Conservation (phyloP, 1,284 basidiomycete species). For the Cryptococcus sp. region DNA sequence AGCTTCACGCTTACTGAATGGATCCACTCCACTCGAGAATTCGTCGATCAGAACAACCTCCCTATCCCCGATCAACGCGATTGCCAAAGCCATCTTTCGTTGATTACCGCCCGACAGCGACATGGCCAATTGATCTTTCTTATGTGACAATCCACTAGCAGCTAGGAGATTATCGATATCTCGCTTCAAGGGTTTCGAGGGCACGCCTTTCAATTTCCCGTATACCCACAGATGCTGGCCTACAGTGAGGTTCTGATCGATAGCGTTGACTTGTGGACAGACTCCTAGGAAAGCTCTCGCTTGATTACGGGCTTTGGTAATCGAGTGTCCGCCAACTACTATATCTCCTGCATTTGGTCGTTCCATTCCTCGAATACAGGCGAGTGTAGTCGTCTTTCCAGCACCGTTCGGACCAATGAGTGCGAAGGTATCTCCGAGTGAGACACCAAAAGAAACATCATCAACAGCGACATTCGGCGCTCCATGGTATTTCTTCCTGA, state of each 20-base stretch:
- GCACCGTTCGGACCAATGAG: slow-evolving; percentile 76
- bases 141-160: slow-evolving; percentile 59
- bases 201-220: slow-evolving; percentile 57
- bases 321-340: slow-evolving; percentile 60
- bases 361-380: slow-evolving; percentile 46
- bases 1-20: slow-evolving; percentile 76
- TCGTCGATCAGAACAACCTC: slow-evolving; percentile 74
- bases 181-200: slow-evolving; percentile 52
- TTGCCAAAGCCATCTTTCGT: slow-evolving; percentile 69
- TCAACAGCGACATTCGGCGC: slow-evolving; percentile 60
- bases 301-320: slow-evolving; percentile 57
- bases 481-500: slow-evolving; percentile 61
- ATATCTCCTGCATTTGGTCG: slow-evolving; percentile 62
- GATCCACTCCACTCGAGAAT: slow-evolving; percentile 75
- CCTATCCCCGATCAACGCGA: slow-evolving; percentile 74
- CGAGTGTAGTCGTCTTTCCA: slow-evolving; percentile 62
- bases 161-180: slow-evolving; percentile 60
- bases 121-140: slow-evolving; percentile 66
- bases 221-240: slow-evolving; percentile 61
- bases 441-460: slow-evolving; percentile 66
- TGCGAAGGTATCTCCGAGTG: slow-evolving; percentile 62
- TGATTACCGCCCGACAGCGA: slow-evolving; percentile 75
- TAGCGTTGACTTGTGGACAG: slow-evolving; percentile 77
- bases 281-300: slow-evolving; percentile 63
- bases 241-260: slow-evolving; percentile 70